These are phyloP conservation scores for Phytophthora ramorum DNA, from an alignment of 352 stramenopile species.

Conservation along the genomic window DNA sequence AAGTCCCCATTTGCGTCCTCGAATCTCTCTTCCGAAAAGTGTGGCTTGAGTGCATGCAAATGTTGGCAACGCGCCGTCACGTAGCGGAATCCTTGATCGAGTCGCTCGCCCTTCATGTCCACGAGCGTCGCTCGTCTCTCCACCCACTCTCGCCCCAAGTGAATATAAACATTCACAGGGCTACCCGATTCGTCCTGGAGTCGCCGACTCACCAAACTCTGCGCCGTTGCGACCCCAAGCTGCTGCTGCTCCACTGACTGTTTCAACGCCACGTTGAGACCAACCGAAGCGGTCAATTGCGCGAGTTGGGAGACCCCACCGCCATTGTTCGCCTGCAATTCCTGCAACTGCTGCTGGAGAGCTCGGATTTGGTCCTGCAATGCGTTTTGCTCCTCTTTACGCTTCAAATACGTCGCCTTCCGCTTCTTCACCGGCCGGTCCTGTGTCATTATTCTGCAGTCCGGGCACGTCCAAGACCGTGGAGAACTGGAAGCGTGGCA, in stretches of 20 bases:
- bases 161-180: conserved; percentile 11
- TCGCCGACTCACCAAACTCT: conserved; percentile 17
- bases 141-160: conserved; percentile 20
- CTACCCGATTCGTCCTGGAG: conserved; percentile 8
- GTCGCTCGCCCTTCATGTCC: conserved; percentile 32
- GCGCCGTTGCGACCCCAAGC: conserved; percentile 9
- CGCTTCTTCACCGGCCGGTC: conserved; percentile 5
- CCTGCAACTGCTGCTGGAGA: conserved; percentile 14
- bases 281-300: conserved; percentile 9
- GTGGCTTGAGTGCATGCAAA: conserved; percentile 31
- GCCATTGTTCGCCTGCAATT: not conserved
- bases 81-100: conserved; percentile 25
- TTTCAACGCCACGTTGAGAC: conserved; percentile 12
- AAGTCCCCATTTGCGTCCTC: conserved; percentile 24
- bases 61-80: conserved; percentile 22
- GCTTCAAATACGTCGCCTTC: conserved; percentile 16
- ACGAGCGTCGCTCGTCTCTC: conserved; percentile 24
- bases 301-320: not conserved
- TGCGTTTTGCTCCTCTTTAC: conserved; percentile 12
- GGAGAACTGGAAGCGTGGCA: too few relatives aligned
- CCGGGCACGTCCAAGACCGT: too few relatives aligned
- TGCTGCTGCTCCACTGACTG: conserved; percentile 15
- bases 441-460: too few relatives aligned
- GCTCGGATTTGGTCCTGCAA: conserved; percentile 5
- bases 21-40: conserved; percentile 34